Percentiles rank a stretch among this genome's conserved stretches.
Conservation (phyloP, 306 rosid species). For the Sicyos edulis region DNA sequence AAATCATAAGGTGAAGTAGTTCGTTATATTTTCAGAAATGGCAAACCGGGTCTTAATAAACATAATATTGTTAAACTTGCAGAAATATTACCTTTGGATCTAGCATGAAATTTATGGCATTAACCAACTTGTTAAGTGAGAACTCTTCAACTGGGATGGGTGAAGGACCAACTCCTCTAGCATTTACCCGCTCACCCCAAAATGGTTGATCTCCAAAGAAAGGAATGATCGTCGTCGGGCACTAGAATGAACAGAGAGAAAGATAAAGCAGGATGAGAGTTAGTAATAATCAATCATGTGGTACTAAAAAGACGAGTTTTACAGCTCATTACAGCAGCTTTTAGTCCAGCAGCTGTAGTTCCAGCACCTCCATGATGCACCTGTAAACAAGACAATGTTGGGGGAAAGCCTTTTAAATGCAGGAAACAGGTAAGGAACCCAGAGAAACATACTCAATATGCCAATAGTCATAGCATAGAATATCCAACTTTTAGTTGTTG, state of each 20-base stretch:
- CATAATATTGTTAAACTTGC: not conserved
- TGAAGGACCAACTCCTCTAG: slow-evolving; percentile 86
- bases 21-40: no score
- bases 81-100: slow-evolving; percentile 63
- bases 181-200: slow-evolving; percentile 97
- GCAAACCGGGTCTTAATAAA: not conserved
- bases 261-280: not conserved
- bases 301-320: not conserved
- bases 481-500: not conserved
- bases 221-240: slow-evolving; percentile 91
- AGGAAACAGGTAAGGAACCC: not conserved
- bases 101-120: slow-evolving; percentile 70
- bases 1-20: no score
- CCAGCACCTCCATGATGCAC: slow-evolving; percentile 99
- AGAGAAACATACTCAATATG: not conserved
- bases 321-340: slow-evolving; percentile 70
- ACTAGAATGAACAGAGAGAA: slow-evolving; percentile 35
- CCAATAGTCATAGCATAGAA: not conserved
- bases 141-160: slow-evolving; percentile 94
- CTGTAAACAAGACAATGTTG: slow-evolving; percentile 30
- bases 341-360: slow-evolving; percentile 99
- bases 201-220: slow-evolving; percentile 98
- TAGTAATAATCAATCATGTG: not conserved
- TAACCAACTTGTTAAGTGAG: slow-evolving; percentile 72
- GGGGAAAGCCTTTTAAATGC: slow-evolving; percentile 1